Evolutionary conservation across 768 basidiomycete genomes (phyloP), one percentile per base, ranked within the genome.

Genomic region (Pholiota conissans): DNA sequence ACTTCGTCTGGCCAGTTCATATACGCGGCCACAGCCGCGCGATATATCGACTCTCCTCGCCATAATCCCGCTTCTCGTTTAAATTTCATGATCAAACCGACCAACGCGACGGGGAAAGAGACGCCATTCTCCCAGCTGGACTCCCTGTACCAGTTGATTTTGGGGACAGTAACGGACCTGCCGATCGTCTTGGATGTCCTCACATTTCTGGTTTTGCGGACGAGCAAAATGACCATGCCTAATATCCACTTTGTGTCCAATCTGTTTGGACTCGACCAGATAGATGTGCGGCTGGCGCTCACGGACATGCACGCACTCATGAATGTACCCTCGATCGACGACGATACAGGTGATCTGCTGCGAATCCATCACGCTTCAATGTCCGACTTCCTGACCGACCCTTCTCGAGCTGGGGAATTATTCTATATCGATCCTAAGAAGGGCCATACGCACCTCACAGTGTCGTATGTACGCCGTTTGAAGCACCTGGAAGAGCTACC

Each of bases 1-100:
- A 26, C 28, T 20, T 35, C 56, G 14, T 51, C 37, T 26, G 18
- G 49, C 26, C 56, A 57, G 35, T 57, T 57, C 26, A 57, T 57
- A 3, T 57, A 57, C 45, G 32, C 56, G 6, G 32, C 56, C 14
- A 57, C 49, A 20, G 56, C 45, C 18, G 34, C 37, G 0, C 32
- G 34, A 39, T 57, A 32, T 24, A 45, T 57, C 22, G 26, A 22
- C 14, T 22, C 32, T 20, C 56, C 55, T 9, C 27, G 26, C 29
- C 47, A 49, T 50, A 26, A 52, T 28, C 56, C 56, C 16, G 5
- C 3, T n/a, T 4, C 28, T 34, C 50, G 16, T 35, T 18, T 37
- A 2, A 24, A 32, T 6, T 9, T 16, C 24, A 22, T 52, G 5
- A 4, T 52, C 4, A 3, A 13, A 40, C 39, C 39, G 8, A 10